Conservation (phyloP, 2,329 filamentous ascomycete genomes). For the Sporothrix schenckii region DNA sequence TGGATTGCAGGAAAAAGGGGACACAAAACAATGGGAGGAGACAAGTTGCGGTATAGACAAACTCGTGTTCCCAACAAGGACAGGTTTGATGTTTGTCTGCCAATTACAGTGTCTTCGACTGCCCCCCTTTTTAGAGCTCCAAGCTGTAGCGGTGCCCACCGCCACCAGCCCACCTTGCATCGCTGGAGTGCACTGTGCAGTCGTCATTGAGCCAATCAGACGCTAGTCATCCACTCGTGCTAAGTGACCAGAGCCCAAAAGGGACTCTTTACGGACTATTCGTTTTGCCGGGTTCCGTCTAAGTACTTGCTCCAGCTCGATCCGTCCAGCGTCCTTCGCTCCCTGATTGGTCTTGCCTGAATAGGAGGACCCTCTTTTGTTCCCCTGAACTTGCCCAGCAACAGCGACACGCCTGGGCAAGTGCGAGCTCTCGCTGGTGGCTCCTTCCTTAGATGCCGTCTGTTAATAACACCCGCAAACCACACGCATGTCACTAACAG, state of each 20-base stretch:
- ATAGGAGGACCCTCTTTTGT: slow-evolving; percentile 5
- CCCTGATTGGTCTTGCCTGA: slow-evolving; percentile 7
- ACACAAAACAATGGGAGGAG: not conserved
- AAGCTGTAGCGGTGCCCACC: slow-evolving; percentile 15
- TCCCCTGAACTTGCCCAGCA: slow-evolving; percentile 17
- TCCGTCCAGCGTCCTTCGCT: not conserved
- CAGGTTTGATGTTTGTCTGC: slow-evolving; percentile 17
- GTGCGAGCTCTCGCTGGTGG: not conserved
- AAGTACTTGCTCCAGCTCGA: not conserved
- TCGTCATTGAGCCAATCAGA: slow-evolving; percentile 24
- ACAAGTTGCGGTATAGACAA: slow-evolving; percentile 2
- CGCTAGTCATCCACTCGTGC: slow-evolving; percentile 23
- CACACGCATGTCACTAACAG: slow-evolving; percentile 24
- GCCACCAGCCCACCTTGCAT: slow-evolving; percentile 5
- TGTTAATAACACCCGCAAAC: slow-evolving; percentile 16
- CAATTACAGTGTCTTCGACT: not conserved
- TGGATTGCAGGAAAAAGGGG: not conserved
- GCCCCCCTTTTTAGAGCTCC: slow-evolving; percentile 19
- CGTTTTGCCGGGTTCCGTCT: slow-evolving; percentile 23
- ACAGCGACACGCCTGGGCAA: slow-evolving; percentile 1
- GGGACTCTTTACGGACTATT: not conserved
- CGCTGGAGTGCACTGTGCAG: not conserved
- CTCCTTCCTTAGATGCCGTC: not conserved
- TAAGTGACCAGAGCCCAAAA: not conserved
- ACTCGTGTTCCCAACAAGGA: slow-evolving; percentile 15